Evolutionary conservation across 768 basidiomycete species (phyloP).

Genomic region (Candolleomyces efflorescens): DNA sequence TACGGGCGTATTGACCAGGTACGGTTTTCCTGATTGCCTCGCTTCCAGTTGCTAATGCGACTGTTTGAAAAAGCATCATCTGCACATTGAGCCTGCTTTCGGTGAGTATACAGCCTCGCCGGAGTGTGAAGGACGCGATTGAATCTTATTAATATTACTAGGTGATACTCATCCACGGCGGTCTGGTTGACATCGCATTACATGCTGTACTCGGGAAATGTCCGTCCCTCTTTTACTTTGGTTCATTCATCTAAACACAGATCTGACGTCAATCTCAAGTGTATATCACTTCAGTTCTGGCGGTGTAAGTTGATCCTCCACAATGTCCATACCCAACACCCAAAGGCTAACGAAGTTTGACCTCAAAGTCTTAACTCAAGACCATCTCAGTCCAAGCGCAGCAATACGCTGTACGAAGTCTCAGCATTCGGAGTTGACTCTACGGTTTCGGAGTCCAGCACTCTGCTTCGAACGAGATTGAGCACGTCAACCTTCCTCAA

Average conservation of each 20-base stretch:
- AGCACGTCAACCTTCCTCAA: background rate
- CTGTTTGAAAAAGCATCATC: background rate
- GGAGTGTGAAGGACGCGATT: too few relatives aligned
- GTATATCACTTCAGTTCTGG: background rate
- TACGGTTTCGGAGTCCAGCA: background rate
- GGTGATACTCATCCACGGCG: background rate
- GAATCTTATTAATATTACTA: too few relatives aligned
- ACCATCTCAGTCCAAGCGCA: background rate
- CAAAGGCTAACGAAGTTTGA: background rate
- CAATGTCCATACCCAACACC: background rate
- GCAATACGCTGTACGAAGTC: background rate
- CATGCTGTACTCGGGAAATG: slow-evolving; percentile 2
- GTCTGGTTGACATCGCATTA: background rate
- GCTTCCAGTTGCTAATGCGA: background rate
- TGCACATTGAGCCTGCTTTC: background rate
- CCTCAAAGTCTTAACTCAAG: background rate
- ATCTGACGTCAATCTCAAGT: background rate
- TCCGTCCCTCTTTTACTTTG: background rate
- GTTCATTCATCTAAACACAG: background rate
- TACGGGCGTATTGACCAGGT: background rate
- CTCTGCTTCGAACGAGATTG: background rate
- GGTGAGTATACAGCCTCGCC: background rate
- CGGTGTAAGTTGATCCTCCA: background rate
- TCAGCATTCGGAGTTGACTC: background rate
- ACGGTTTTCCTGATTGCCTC: background rate